Base-by-base conservation (phyloP, 495 filamentous ascomycete species). In the Thozetella sp. region DNA sequence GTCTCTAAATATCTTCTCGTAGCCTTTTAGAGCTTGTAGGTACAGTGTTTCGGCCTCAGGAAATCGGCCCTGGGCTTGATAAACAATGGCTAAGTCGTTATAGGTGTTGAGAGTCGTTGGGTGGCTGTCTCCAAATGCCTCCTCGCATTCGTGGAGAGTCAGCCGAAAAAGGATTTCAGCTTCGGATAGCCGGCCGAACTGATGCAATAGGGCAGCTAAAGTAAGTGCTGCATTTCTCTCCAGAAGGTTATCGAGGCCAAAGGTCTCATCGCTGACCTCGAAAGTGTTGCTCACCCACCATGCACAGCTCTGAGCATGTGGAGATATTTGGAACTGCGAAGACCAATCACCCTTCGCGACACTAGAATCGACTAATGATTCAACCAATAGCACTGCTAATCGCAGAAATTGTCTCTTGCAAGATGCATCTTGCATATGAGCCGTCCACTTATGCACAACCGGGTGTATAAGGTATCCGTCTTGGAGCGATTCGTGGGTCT, bases 371-470 rank as follows among this genome's bases (percentile, higher is more conserved):
- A 67, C 65, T 25, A 54, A 63, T 27, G 48, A 62, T 37, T 62
- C 68, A 58, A 70, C 56, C 30, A 71, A 20, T n/a, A 63, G 51
- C 27, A 65, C 46, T 34, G 63, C 68, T 25, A 66, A 51, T 55
- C 48, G 55, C 48, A 61, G 51, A 20, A 68, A 53, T 25, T 54
- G 50, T 59, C 37, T 53, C 51, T 57, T 60, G 22, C 22, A 19
- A 22, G 59, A 24, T 20, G 57, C 26, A 61, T 60, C 60, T 54
- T 67, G 58, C 23, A 64, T 59, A 22, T 67, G 51, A 25, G 53
- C 59, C 27, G 57, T 65, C 69, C 64, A 75, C 63, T 66, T 68
- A 60, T 76, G 66, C 30, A 73, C 67, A 26, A 73, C 70, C 54
- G 62, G 60, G 55, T 76, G 68, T 53, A 72, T 73, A 54, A 59